phyloP scores from a whole-genome alignment of 192 early-diverging fungal species.

The Backusella westeae region DNA sequence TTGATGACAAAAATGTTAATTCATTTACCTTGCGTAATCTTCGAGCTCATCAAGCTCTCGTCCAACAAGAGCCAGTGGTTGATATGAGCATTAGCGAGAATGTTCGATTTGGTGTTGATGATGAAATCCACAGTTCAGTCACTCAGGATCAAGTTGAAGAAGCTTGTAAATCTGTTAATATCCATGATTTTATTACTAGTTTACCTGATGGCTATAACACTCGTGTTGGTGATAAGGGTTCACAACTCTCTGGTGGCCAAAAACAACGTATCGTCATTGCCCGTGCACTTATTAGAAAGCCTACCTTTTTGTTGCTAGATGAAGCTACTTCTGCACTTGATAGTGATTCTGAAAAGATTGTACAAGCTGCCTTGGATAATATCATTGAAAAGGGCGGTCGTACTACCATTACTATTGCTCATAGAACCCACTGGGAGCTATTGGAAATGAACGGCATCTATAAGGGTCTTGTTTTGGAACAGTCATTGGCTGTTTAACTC shows the following conservation, averaged over 20 bases:
- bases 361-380: constrained; percentile 67
- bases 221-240: constrained; percentile 63
- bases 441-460: constrained; percentile 60
- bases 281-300: constrained; percentile 78
- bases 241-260: constrained; percentile 58
- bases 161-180: constrained; percentile 58
- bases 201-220: constrained; percentile 63
- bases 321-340: constrained; percentile 79
- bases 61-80: constrained; percentile 95
- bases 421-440: constrained; percentile 75
- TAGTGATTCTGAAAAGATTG: constrained; percentile 66
- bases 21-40: constrained; percentile 67
- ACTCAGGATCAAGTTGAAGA: constrained; percentile 51
- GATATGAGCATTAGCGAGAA: constrained; percentile 89
- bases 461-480: constrained; percentile 57
- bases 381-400: constrained; percentile 55
- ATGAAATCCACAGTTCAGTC: constrained; percentile 40
- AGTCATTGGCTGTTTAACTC: constrained; percentile 52
- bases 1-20: constrained; percentile 61
- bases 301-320: constrained; percentile 78
- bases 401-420: constrained; percentile 72
- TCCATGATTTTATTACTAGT: constrained; percentile 53
- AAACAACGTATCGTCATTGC: constrained; percentile 85
- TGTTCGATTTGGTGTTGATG: constrained; percentile 71
- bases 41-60: constrained; percentile 75